Evolutionary conservation across 805 yeast genomes (phyloP), one percentile per base, ranked within the genome.

Genomic region (Metschnikowia orientalis): DNA sequence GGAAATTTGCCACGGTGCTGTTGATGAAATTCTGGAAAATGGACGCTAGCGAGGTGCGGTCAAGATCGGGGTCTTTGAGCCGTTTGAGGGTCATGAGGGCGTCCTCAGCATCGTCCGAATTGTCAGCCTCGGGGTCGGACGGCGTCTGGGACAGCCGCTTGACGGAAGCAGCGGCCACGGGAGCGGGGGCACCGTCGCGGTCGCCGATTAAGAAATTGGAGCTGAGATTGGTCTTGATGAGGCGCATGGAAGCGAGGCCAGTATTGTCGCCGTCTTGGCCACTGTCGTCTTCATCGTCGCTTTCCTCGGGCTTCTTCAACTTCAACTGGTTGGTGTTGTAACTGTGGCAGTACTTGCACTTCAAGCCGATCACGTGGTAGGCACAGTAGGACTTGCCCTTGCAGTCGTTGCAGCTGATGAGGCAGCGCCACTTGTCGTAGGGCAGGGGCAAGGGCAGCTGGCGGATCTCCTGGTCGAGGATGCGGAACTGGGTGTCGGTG

Each of bases 401-500:
- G 58, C 97, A 89, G 58, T 89, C 97, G 55, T 84, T 82, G 60
- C 95, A 84, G 40, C 79, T 70, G 8, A 88, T 70, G 27, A 83
- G 71, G 45, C 88, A 79, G 37, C 76, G 61, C 95, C 96, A 86
- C 37, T 64, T 55, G 32, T 71, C 71, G 52, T 86, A 79, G 5
- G 95, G 96, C 12, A 77, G 73, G 0, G 97, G 97, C 53, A 89
- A 62, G 9, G 78, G 81, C 51, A 82, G 87, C 47, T 75, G 75
- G 14, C 62, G 68, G 33, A 89, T 85, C 59, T 89, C 97, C 49
- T 75, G 78, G 57, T 89, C 97, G 38, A 87, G 63, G 18, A 89
- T 81, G 28, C 96, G 65, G 54, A 90, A 90, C 53, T 86, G 85
- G 2, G 92, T 78, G 48, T 84, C 95, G 77, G 89, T 88, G 58